Base-by-base conservation (phyloP, 306 rosid genomes). In the Fagus crenata region DNA sequence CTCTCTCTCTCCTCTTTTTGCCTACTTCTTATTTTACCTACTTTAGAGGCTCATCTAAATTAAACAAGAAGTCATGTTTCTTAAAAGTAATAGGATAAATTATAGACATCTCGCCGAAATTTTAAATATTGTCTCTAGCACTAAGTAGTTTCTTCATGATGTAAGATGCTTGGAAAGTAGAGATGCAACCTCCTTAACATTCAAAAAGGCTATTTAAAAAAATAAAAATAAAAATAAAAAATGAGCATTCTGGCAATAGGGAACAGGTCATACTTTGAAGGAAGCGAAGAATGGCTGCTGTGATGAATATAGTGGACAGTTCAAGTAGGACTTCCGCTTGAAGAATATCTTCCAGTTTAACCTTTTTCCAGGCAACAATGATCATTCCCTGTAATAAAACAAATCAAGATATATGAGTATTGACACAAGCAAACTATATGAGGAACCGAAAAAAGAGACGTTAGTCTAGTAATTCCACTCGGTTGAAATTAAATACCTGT, bases 251-350 rank as follows among this genome's bases (percentile, higher is more conserved):
- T 35, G 3, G 22, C 28, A 79, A 67, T 40, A 74, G 77, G 69
- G 58, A 84, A 76, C 67, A 46, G 31, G 77, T 53, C 89, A 46
- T 95, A 95, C 99, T 89, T 78, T 95, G 99, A 80, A 95, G 91
- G 31, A 95, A 72, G 42, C 99, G 99, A 51, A 95, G 89, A 81
- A 92, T 2, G 32, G 99, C 97, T 69, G 99, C 97, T 22, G 99
- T 92, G 85, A 95, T 92, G 91, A 95, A 95, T 84, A 95, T 85
- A 79, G 97, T 95, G 22, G 99, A 90, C 67, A 92, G 82, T 4
- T 84, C 49, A 74, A 85, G 83, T n/a, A 95, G 72, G 80, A 89
- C 89, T 76, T 89, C 83, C 86, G 77, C 87, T 78, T 80, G 81
- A 79, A 90, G 84, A 73, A 92, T 75, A 77, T 95, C 92, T 67